Evolutionary conservation across 2,329 filamentous ascomycete species (phyloP).

Genomic region (Scopulariopsis brevicaulis): DNA sequence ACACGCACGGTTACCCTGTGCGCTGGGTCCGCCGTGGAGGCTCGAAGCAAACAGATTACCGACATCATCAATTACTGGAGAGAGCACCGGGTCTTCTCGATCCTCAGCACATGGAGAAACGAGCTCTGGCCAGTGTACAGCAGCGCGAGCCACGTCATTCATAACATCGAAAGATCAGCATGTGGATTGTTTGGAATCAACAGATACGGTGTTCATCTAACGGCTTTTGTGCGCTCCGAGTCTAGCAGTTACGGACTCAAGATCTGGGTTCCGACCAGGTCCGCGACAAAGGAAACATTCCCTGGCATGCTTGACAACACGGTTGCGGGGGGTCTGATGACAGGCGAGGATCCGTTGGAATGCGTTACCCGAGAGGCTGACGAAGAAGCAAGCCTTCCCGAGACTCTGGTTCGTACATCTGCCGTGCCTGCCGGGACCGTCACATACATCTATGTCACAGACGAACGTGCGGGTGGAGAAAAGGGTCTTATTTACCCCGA

Average conservation of each 20-base stretch:
- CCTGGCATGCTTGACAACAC: conserved; percentile 92
- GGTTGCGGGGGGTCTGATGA: conserved; percentile 69
- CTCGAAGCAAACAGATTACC: conserved; percentile 46
- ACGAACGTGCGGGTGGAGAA: conserved; percentile 68
- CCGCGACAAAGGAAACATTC: conserved; percentile 73
- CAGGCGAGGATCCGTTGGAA: conserved; percentile 69
- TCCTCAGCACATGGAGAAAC: conserved; percentile 69
- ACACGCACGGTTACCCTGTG: conserved; percentile 54
- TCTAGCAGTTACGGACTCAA: conserved; percentile 43
- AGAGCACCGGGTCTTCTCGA: conserved; percentile 56
- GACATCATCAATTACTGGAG: conserved; percentile 57
- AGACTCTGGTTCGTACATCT: conserved; percentile 50
- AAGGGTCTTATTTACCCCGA: conserved; percentile 78
- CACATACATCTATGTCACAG: conserved; percentile 76
- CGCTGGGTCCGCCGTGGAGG: conserved; percentile 42
- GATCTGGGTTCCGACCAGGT: conserved; percentile 75
- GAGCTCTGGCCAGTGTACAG: conserved; percentile 73
- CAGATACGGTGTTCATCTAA: conserved; percentile 75
- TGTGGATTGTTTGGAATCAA: conserved; percentile 64
- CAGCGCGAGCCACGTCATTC: conserved; percentile 45
- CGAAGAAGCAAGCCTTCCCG: conserved; percentile 78
- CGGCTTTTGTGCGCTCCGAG: conserved; percentile 47
- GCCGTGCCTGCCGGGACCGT: conserved; percentile 56
- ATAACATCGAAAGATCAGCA: conserved; percentile 68
- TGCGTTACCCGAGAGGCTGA: conserved; percentile 75